phyloP scores from a whole-genome alignment of 2,329 filamentous ascomycete species.

The Alternaria ethzedia region DNA sequence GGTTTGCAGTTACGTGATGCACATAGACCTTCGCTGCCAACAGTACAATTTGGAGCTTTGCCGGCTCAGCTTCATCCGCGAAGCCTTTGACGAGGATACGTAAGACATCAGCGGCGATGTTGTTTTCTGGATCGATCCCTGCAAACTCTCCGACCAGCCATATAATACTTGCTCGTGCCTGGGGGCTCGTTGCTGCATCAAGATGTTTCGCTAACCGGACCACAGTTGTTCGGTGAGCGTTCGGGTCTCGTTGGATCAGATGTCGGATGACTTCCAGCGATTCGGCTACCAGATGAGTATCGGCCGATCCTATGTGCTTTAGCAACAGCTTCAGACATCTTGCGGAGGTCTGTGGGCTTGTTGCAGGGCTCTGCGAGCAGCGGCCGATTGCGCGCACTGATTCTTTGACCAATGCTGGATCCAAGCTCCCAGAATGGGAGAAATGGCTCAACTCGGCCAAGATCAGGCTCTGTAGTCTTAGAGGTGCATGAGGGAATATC shows the following conservation, averaged over 20 bases:
- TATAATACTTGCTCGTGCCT: slow-evolving; percentile 91
- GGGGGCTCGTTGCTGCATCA: slow-evolving; percentile 84
- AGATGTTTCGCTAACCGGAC: slow-evolving; percentile 89
- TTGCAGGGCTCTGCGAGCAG: slow-evolving; percentile 73
- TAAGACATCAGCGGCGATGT: slow-evolving; percentile 90
- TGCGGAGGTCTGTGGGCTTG: slow-evolving; percentile 58
- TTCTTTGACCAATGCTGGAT: slow-evolving; percentile 82
- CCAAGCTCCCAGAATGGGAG: slow-evolving; percentile 81
- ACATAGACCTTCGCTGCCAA: slow-evolving; percentile 97
- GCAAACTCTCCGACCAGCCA: slow-evolving; percentile 98
- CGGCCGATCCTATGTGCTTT: slow-evolving; percentile 84
- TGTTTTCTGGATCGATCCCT: slow-evolving; percentile 78
- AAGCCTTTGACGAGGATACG: slow-evolving; percentile 88
- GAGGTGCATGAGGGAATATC: slow-evolving; percentile 82
- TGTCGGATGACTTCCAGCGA: slow-evolving; percentile 94
- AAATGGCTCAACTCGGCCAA: slow-evolving; percentile 95
- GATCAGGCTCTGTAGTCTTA: slow-evolving; percentile 81
- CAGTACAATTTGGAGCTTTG: slow-evolving; percentile 89
- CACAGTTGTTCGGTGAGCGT: slow-evolving; percentile 82
- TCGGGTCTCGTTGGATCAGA: slow-evolving; percentile 88
- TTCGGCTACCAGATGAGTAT: slow-evolving; percentile 87
- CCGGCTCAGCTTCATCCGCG: slow-evolving; percentile 79
- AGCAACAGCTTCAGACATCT: slow-evolving; percentile 84
- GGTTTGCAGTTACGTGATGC: slow-evolving; percentile 76
- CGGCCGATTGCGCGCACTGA: slow-evolving; percentile 91